Conservation (phyloP, 1,284 basidiomycete species). For the Cutaneotrichosporon cavernicola region DNA sequence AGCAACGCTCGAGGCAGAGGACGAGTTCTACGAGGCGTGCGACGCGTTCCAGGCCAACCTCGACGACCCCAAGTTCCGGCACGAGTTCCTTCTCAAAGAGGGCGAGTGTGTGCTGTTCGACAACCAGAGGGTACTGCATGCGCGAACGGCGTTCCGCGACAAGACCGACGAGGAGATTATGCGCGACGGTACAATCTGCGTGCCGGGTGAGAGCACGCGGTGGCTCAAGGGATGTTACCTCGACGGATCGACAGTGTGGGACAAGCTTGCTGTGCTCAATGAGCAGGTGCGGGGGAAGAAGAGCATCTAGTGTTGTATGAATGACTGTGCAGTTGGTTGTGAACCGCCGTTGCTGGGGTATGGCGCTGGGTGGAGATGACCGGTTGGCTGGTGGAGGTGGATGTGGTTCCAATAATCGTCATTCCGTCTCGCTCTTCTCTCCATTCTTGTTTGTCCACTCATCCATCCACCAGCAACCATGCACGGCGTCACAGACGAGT, state of each 20-base stretch:
- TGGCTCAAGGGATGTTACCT: conserved; percentile 88
- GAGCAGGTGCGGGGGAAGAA: conserved; percentile 21
- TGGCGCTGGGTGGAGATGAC: no score
- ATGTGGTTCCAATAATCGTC: not conserved
- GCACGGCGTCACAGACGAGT: conserved; percentile 20
- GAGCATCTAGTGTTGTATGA: conserved; percentile 8
- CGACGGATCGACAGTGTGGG: conserved; percentile 73
- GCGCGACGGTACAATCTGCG: conserved; percentile 37
- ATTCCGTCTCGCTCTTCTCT: not conserved
- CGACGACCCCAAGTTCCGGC: conserved; percentile 60
- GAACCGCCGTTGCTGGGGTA: no score
- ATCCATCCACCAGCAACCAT: not conserved
- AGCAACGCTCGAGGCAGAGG: conserved; percentile 32
- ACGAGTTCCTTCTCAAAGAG: conserved; percentile 69
- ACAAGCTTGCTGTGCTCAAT: conserved; percentile 50
- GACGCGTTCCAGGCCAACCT: conserved; percentile 64
- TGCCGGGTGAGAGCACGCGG: conserved; percentile 60
- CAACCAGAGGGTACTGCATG: conserved; percentile 88
- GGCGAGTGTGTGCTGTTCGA: conserved; percentile 91
- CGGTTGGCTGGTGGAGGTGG: no score
- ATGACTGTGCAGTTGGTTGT: not conserved
- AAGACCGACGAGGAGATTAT: conserved; percentile 33
- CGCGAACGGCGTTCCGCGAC: conserved; percentile 73
- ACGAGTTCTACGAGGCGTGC: conserved; percentile 66
- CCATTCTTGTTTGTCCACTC: not conserved